Base-by-base conservation (phyloP, 75 land plant genomes). In the Pinus tabuliformis region DNA sequence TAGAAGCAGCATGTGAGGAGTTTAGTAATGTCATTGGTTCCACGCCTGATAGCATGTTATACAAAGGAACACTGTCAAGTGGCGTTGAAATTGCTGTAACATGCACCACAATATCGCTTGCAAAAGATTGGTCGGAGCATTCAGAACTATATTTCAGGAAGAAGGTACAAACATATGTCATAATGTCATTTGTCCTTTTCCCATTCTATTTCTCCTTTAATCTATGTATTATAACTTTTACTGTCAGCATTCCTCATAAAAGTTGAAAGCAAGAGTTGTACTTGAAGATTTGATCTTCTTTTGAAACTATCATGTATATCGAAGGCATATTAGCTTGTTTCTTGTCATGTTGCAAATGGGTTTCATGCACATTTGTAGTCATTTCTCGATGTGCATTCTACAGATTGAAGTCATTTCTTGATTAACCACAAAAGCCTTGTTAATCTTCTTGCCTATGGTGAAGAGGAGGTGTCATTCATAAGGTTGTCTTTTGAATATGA, bases 11-110 rank as follows among this genome's bases (percentile, higher is more conserved):
- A 26, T 94, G 97, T 76, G 99, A 97, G 78, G 98, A 94, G 81
- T 97, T 97, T 71, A 97, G 98, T 89, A 97, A 97, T 81, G 89
- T 93, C 56, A 87, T 96, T 64, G 84, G 83, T 61, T 87, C 80
- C 4, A 61, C 77, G 21, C 79, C 83, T 13, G 86, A 85, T 60
- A 82, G 80, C 63, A 89, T 87, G 22, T 62, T 97, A 26, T 96
- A 78, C 80, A 92, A 97, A 71, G 98, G 99, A n/a, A 97, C 95
- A 74, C 79, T 97, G 3, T 79, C 93, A 59, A 90, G 85, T 77
- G 97, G 97, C 36, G 92, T 89, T 37, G 97, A 94, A 79, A 91
- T 97, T 73, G 91, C 93, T 22, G 97, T 92, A 74, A 87, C 88
- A 2, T 84, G 91, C 45, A 83, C 86, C n/a, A 54, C 79, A 37